Conservation (phyloP, 73 alveolate species). For the Breviolum minutum region DNA sequence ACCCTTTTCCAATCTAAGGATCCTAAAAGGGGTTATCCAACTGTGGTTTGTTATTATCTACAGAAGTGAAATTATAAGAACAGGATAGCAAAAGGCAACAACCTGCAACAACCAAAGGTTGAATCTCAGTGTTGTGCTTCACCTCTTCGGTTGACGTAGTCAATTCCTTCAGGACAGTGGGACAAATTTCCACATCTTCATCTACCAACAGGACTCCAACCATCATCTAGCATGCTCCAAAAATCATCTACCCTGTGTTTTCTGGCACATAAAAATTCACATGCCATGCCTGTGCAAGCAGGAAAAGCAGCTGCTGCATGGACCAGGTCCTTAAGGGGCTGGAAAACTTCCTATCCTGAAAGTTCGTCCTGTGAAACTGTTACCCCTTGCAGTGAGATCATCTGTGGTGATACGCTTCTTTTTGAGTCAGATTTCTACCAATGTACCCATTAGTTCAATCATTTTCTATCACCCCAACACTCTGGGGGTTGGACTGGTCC, state of each 20-base stretch:
- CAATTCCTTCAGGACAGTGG: neutral
- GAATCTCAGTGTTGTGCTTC: neutral
- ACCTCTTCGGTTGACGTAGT: neutral
- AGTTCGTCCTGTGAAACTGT: too few species aligned
- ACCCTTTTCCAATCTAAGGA: too few species aligned
- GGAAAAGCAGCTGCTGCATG: conserved; percentile 80
- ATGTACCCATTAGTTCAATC: too few species aligned
- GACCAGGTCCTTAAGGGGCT: conserved; percentile 59
- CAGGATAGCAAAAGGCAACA: neutral
- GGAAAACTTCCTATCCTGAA: too few species aligned
- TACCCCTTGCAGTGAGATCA: neutral
- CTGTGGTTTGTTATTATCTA: neutral
- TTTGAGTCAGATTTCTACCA: too few species aligned
- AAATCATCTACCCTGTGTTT: neutral
- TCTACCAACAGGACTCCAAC: too few species aligned
- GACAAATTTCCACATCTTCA: too few species aligned
- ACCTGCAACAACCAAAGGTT: neutral
- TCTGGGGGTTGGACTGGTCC: too few species aligned
- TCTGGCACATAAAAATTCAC: neutral
- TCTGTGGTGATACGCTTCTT: too few species aligned
- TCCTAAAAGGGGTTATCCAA: neutral
- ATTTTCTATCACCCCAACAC: too few species aligned
- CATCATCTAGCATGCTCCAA: neutral
- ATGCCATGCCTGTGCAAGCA: conserved; percentile 43
- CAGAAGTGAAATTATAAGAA: neutral